Conservation (phyloP, 805 yeast genomes). For the Candida ascalaphidarum region DNA sequence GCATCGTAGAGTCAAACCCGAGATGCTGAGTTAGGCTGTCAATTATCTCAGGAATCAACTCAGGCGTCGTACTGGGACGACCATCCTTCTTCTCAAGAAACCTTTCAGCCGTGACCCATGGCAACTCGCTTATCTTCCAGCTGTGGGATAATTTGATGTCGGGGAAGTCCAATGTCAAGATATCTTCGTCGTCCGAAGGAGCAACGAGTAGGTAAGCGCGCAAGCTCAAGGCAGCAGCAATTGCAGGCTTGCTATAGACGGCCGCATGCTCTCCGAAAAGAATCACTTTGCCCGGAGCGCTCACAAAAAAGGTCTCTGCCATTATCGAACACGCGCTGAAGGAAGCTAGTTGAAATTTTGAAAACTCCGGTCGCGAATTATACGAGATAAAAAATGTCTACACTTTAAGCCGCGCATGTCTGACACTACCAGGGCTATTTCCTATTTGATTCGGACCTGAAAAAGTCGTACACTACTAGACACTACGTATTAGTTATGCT, state of each 20-base stretch:
- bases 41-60: constrained; percentile 51
- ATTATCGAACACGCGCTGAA: not conserved
- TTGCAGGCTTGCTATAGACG: constrained; percentile 87
- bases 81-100: constrained; percentile 11
- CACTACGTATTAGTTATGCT: too few species aligned
- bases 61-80: constrained; percentile 33
- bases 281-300: constrained; percentile 96
- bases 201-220: constrained; percentile 73
- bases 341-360: not conserved
- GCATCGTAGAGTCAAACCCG: constrained; percentile 44
- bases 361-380: not conserved
- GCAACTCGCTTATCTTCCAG: constrained; percentile 58
- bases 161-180: constrained; percentile 65
- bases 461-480: too few species aligned
- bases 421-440: too few species aligned
- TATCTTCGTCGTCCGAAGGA: constrained; percentile 31
- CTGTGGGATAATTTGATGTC: constrained; percentile 60
- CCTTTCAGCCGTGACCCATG: constrained; percentile 40
- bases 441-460: too few species aligned
- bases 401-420: too few species aligned
- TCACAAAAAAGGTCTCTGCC: constrained; percentile 63
- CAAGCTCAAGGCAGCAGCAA: constrained; percentile 88
- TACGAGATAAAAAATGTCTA: too few species aligned
- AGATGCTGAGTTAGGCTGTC: constrained; percentile 39
- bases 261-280: constrained; percentile 97